Conservation (phyloP, 768 basidiomycete species). For the Agrocybe pediades region DNA sequence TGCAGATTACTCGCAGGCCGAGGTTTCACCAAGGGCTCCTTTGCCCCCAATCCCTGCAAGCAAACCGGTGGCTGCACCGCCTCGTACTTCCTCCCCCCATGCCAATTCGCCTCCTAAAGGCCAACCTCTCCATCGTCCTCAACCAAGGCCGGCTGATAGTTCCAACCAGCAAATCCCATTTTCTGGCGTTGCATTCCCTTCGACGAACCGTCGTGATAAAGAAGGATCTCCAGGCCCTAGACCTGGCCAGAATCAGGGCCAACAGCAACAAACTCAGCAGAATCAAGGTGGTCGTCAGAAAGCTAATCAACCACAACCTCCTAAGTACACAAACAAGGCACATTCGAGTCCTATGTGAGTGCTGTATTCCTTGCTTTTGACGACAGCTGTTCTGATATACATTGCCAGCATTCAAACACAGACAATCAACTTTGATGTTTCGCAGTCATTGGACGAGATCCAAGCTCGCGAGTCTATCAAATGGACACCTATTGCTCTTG, state of each 20-base stretch:
- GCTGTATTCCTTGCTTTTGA: neutral
- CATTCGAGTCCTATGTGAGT: conserved; percentile 62
- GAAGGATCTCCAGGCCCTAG: conserved; percentile 72
- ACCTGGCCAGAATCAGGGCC: conserved; percentile 23
- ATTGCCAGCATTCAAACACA: conserved; percentile 58
- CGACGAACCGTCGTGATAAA: conserved; percentile 55
- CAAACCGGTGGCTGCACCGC: conserved; percentile 26
- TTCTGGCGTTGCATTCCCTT: conserved; percentile 15
- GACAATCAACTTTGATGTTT: conserved; percentile 74
- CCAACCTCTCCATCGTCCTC: conserved; percentile 47
- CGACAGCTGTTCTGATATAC: conserved; percentile 6
- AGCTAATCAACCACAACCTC: conserved; percentile 26
- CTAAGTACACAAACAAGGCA: conserved; percentile 46
- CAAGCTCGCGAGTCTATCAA: conserved; percentile 80
- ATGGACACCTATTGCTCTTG: conserved; percentile 88
- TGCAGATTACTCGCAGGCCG: conserved; percentile 47
- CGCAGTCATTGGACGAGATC: conserved; percentile 70
- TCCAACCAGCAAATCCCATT: conserved; percentile 44
- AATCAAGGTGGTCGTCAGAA: conserved; percentile 12
- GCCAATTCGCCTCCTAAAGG: conserved; percentile 70
- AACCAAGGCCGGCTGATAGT: conserved; percentile 52
- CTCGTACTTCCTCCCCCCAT: conserved; percentile 56
- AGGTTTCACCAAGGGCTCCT: conserved; percentile 46
- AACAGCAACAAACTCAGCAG: neutral
- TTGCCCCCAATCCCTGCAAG: conserved; percentile 62